phyloP scores from a whole-genome alignment of 495 filamentous ascomycete species.

The Pyrenula massariospora region DNA sequence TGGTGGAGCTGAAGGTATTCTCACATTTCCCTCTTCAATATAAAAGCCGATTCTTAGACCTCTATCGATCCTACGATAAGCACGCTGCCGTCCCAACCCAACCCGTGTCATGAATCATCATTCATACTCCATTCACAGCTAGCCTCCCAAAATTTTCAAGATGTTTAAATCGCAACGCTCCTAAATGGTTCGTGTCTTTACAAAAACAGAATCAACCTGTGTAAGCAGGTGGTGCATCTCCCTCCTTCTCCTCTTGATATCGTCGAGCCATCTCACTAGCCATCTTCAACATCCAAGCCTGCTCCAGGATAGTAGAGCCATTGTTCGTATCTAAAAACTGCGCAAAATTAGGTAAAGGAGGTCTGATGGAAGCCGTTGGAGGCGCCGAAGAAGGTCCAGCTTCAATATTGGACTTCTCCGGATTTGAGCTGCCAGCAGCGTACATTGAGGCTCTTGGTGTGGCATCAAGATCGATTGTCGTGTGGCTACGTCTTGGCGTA shows the following conservation, averaged over 20 bases:
- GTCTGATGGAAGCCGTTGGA: constrained; percentile 2
- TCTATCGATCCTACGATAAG: too few species aligned
- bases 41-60: too few species aligned
- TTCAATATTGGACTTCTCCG: constrained; percentile 17
- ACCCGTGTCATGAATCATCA: not conserved
- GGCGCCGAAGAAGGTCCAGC: constrained; percentile 18
- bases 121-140: not conserved
- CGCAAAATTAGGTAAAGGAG: constrained; percentile 19
- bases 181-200: not conserved
- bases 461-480: not conserved
- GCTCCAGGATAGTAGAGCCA: constrained; percentile 53
- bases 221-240: constrained; percentile 14
- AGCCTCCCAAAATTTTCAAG: too few species aligned
- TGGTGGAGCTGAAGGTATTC: too few species aligned
- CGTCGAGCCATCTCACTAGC: constrained; percentile 80
- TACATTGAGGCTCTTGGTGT: not conserved
- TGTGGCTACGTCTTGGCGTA: not conserved
- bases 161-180: too few species aligned
- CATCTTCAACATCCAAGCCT: constrained; percentile 84
- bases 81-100: not conserved
- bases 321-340: constrained; percentile 20
- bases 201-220: not conserved
- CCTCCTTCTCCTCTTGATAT: constrained; percentile 59
- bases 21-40: too few species aligned
- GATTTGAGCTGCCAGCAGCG: not conserved